A percentile compares a stretch with the other conserved stretches of the same genome.
These are phyloP conservation scores for Ophiorrhiza pumila DNA, from an alignment of 257 asterid genomes.

Conservation along the genomic window DNA sequence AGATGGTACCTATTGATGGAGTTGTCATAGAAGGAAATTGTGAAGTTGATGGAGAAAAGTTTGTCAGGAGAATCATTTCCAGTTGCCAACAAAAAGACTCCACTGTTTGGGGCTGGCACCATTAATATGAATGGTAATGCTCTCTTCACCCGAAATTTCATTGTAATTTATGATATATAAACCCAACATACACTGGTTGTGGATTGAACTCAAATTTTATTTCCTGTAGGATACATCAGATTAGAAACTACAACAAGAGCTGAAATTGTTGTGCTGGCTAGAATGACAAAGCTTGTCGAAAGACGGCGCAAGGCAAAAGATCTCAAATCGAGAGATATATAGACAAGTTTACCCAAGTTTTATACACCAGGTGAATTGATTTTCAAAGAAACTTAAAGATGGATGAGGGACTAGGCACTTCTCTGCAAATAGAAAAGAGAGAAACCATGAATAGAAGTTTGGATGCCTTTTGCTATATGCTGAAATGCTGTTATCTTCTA, in stretches of 20 bases:
- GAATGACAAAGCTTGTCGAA: constrained; percentile 81
- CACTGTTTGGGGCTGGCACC: constrained; percentile 79
- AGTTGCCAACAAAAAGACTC: constrained; percentile 63
- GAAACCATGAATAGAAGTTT: background rate
- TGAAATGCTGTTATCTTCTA: background rate
- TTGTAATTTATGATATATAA: too few species aligned
- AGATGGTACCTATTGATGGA: constrained; percentile 4
- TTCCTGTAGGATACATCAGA: constrained; percentile 51
- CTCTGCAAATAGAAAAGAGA: background rate
- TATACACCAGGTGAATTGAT: constrained; percentile 71
- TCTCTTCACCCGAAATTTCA: too few species aligned
- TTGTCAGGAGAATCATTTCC: constrained; percentile 90
- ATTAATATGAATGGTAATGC: constrained; percentile 62
- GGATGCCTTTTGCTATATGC: background rate
- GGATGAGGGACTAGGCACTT: background rate
- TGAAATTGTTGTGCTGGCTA: constrained; percentile 68
- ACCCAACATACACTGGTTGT: too few species aligned
- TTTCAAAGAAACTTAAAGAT: background rate
- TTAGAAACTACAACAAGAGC: constrained; percentile 55
- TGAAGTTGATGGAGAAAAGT: constrained; percentile 79
- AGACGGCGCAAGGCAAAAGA: constrained; percentile 75
- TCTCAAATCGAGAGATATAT: constrained; percentile 60
- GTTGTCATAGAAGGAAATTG: constrained; percentile 28
- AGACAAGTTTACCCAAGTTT: constrained; percentile 75
- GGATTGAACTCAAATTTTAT: too few species aligned